phyloP scores from a whole-genome alignment of 805 yeast species.

The Wickerhamiella shivajii region DNA sequence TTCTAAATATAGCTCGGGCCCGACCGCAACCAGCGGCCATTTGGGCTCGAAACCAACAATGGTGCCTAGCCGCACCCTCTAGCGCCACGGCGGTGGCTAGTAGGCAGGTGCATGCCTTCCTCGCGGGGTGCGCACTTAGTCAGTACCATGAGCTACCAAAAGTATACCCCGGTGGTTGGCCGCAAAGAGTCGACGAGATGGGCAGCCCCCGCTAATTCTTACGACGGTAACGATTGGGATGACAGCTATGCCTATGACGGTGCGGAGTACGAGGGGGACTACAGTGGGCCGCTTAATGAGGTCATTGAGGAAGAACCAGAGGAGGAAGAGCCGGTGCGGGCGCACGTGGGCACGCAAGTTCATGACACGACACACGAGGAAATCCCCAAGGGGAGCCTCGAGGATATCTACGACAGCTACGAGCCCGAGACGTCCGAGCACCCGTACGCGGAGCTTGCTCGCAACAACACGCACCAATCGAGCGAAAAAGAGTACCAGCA shows the following conservation, averaged over 20 bases:
- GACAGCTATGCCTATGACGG: too few species aligned
- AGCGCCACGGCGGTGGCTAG: not conserved
- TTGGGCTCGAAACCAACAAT: too few species aligned
- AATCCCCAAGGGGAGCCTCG: not conserved
- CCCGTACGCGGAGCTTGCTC: not conserved
- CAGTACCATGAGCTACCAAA: constrained; percentile 1
- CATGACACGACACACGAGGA: constrained; percentile 2
- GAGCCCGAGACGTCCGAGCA: constrained; percentile 1
- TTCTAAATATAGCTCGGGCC: too few species aligned
- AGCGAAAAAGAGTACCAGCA: constrained; percentile 4
- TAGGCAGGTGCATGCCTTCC: not conserved
- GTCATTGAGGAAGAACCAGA: constrained; percentile 2
- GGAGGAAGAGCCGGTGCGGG: constrained; percentile 1
- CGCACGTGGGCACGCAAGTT: constrained; percentile 1
- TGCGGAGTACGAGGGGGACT: constrained; percentile 13
- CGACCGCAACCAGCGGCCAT: too few species aligned
- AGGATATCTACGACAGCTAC: not conserved
- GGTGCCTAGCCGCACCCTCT: too few species aligned
- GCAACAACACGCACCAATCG: not conserved
- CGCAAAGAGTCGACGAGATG: constrained; percentile 24
- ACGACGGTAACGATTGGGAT: constrained; percentile 28
- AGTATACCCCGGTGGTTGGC: constrained; percentile 10
- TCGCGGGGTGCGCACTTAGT: not conserved
- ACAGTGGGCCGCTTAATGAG: constrained; percentile 3
- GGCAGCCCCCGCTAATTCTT: constrained; percentile 24